Percentiles rank a stretch among this genome's conserved stretches.
phyloP scores from a whole-genome alignment of 2,329 filamentous ascomycete genomes.

The Fusarium sp. region DNA sequence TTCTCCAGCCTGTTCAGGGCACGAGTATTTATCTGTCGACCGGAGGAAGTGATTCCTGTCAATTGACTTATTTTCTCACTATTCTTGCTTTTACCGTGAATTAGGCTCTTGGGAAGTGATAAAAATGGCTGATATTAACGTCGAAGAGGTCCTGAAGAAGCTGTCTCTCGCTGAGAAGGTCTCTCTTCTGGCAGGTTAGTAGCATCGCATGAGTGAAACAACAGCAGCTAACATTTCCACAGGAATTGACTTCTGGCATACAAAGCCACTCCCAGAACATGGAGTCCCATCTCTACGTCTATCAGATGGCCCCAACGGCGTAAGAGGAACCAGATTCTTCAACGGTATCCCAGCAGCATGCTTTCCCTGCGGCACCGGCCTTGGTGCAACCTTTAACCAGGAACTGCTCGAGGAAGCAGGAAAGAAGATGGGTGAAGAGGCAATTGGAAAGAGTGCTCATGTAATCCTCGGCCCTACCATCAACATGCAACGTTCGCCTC shows the following conservation, averaged over 20 bases:
- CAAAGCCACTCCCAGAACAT: constrained; percentile 65
- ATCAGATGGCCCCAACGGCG: constrained; percentile 75
- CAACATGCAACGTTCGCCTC: constrained; percentile 68
- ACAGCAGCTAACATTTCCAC: background rate
- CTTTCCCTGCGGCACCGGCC: constrained; percentile 65
- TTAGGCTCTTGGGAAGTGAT: background rate
- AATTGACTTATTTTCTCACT: constrained; percentile 12
- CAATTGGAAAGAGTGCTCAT: constrained; percentile 65
- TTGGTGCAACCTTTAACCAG: constrained; percentile 66
- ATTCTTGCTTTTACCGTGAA: background rate
- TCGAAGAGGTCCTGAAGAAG: constrained; percentile 63
- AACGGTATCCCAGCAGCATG: constrained; percentile 68
- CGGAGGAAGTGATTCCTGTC: background rate
- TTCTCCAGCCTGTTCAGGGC: background rate
- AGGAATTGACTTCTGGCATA: constrained; percentile 76
- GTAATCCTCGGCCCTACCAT: constrained; percentile 68
- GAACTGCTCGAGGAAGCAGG: constrained; percentile 61
- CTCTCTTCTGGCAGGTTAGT: constrained; percentile 59
- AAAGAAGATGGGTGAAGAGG: constrained; percentile 60
- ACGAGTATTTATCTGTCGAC: background rate
- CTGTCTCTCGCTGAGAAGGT: constrained; percentile 62
- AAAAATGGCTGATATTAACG: constrained; percentile 60
- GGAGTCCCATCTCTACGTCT: constrained; percentile 71
- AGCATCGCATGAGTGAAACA: background rate
- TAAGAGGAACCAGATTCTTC: constrained; percentile 74